Evolutionary conservation across 345 rosid genomes (phyloP), one percentile per base, ranked within the genome.

Genomic region (Diplotaxis tenuifolia): DNA sequence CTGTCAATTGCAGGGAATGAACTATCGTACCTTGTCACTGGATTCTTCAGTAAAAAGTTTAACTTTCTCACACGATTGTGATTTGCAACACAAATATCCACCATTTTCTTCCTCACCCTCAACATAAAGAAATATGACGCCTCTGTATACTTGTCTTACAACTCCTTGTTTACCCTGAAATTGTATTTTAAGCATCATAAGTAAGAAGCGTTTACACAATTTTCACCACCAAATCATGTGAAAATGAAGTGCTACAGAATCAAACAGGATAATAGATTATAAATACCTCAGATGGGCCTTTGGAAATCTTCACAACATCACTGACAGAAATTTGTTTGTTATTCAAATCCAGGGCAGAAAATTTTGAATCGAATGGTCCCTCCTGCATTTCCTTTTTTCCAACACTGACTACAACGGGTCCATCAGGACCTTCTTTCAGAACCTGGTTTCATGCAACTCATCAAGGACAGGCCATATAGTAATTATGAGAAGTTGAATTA

Each of bases 111-210:
- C 76, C 76, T 87, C 96, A 61, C 82, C 84, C 71, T 89, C 86
- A 82, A 81, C 89, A 76, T 83, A 80, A 62, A 88, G 49, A 70
- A 92, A 95, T 70, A 95, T 40, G 68, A 83, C 75, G 45, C 99
- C 97, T 77, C 96, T 80, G 72, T 95, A 95, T 22, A 92, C 86
- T 83, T 92, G 93, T 83, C 82, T 92, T 21, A 87, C 87, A 78
- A 82, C 77, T 67, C 99, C 99, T 83, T 95, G 86, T 82, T 81
- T 86, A 83, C 86, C 97, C 99, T 95, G 83, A 78, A 85, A 77
- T 55, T 49, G 56, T 49, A 23, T 56, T 23, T 62, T 57, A 65
- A 69, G 6, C 31, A 74, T 49, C 71, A 34, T 7, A 38, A 53
- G 31, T 55, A 61, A 21, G 50, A 74, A 23, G 18, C 66, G 36